Conservation (phyloP, 257 asterid species). For the Linderniella brevidens region DNA sequence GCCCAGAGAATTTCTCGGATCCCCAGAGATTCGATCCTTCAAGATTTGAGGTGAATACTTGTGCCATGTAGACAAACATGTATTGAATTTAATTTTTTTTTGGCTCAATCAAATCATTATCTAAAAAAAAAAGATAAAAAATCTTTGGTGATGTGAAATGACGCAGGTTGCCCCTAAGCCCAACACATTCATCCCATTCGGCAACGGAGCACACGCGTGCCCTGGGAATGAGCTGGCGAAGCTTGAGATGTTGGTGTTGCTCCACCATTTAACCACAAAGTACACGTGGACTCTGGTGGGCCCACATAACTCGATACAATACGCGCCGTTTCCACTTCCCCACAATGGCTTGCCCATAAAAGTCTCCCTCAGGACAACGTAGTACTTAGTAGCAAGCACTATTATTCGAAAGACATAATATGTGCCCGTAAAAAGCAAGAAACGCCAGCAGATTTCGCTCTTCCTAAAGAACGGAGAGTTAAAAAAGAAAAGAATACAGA, state of each 20-base stretch:
- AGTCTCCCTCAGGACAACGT: constrained; percentile 26
- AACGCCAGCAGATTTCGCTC: too few relatives aligned
- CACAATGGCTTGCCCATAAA: constrained; percentile 84
- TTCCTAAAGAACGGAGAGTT: too few relatives aligned
- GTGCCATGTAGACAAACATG: background rate
- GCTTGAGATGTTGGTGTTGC: constrained; percentile 67
- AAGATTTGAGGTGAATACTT: constrained; percentile 69
- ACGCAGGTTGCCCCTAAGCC: constrained; percentile 70
- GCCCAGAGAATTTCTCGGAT: constrained; percentile 68
- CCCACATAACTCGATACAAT: constrained; percentile 80
- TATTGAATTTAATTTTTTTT: background rate
- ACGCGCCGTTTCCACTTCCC: constrained; percentile 96
- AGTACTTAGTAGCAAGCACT: too few relatives aligned
- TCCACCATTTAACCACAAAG: constrained; percentile 86
- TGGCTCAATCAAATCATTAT: constrained; percentile 7
- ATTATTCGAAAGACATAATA: too few relatives aligned
- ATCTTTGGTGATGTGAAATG: background rate
- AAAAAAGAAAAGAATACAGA: too few relatives aligned
- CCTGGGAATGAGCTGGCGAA: constrained; percentile 92
- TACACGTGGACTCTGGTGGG: constrained; percentile 88
- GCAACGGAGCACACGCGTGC: constrained; percentile 79
- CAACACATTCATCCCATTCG: constrained; percentile 93
- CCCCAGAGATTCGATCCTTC: constrained; percentile 95
- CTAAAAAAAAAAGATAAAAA: background rate
- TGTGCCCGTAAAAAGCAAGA: too few relatives aligned